A percentile compares a stretch with the other conserved stretches of the same genome.
Conservation (phyloP, 352 stramenopile genomes). For the Phytophthora cryptogea region DNA sequence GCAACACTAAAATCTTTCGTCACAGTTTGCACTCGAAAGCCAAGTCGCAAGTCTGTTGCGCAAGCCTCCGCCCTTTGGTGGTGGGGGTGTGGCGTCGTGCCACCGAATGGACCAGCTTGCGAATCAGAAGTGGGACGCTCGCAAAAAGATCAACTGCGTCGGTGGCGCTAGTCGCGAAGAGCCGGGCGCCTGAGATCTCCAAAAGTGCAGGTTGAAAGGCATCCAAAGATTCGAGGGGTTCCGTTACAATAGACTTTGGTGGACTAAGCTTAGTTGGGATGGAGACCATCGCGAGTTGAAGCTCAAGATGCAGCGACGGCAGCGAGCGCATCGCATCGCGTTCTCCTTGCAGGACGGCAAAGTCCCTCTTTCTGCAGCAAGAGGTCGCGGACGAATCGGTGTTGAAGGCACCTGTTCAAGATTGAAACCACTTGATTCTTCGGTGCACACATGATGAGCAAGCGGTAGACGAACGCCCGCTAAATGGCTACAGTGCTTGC, state of each 20-base stretch:
- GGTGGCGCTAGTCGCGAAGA: background rate
- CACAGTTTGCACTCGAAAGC: too few species aligned
- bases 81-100: background rate
- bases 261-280: too few species aligned
- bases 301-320: too few species aligned
- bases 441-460: background rate
- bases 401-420: constrained; percentile 6
- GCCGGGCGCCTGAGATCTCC: background rate
- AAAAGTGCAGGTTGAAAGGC: constrained; percentile 21
- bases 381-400: background rate
- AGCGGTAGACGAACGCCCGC: constrained; percentile 4
- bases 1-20: too few species aligned
- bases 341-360: too few species aligned
- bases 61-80: constrained; percentile 3
- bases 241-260: too few species aligned
- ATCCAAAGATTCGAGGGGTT: background rate
- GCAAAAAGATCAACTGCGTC: constrained; percentile 26
- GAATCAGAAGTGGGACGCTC: constrained; percentile 10
- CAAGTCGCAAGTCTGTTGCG: constrained; percentile 4
- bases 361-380: too few species aligned
- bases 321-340: too few species aligned
- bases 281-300: too few species aligned
- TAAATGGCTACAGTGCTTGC: background rate
- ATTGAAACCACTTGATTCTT: constrained; percentile 9
- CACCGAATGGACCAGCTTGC: constrained; percentile 5